Conservation (phyloP, 176 grass and related monocot species). For the Oryza nivara region DNA sequence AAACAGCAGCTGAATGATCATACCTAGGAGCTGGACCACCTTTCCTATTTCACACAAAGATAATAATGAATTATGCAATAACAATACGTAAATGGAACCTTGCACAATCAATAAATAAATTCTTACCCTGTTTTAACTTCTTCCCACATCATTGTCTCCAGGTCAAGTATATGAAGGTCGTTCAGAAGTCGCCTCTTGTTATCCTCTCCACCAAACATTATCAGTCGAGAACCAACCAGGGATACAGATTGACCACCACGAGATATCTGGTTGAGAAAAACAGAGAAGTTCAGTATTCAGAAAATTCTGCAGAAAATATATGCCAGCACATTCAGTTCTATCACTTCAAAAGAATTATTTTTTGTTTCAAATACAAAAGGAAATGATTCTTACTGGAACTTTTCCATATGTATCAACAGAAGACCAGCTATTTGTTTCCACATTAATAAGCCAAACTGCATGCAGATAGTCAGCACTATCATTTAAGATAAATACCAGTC, state of each 20-base stretch:
- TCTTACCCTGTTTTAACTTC: constrained; percentile 67
- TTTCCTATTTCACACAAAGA: constrained; percentile 60
- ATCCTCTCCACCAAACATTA: constrained; percentile 98
- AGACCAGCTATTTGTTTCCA: constrained; percentile 68
- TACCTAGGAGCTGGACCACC: constrained; percentile 76
- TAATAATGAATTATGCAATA: constrained; percentile 10
- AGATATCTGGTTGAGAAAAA: constrained; percentile 62
- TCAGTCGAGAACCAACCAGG: constrained; percentile 63
- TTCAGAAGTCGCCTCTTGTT: constrained; percentile 75
- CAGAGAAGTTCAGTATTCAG: constrained; percentile 24
- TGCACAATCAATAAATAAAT: constrained; percentile 38
- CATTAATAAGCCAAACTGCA: constrained; percentile 94
- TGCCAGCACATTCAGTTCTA: background rate
- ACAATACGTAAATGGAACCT: constrained; percentile 19
- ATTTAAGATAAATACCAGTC: constrained; percentile 14
- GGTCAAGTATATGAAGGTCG: constrained; percentile 90
- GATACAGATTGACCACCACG: constrained; percentile 82
- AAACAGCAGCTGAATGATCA: constrained; percentile 80
- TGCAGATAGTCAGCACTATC: constrained; percentile 26
- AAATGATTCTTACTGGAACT: constrained; percentile 71
- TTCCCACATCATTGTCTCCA: constrained; percentile 97
- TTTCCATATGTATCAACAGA: constrained; percentile 68
- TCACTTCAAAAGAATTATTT: background rate
- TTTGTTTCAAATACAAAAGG: constrained; percentile 18
- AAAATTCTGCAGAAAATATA: constrained; percentile 22